Conservation (phyloP, 169 alveolate genomes). For the Eimeria maxima region DNA sequence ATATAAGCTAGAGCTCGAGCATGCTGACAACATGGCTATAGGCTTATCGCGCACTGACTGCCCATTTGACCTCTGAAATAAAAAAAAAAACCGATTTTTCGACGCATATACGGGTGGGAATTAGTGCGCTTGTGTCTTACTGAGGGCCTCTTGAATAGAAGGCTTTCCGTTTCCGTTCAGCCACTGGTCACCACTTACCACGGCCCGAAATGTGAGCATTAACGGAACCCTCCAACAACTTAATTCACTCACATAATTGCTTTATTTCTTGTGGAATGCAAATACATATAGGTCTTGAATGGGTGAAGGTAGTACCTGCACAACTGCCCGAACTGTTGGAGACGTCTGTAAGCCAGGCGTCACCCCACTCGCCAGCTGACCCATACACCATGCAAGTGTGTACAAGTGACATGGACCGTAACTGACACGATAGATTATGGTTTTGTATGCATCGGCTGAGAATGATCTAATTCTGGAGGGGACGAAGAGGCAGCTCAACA, state of each 20-base stretch:
- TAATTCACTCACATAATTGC: neutral
- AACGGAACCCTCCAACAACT: neutral
- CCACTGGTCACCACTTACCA: neutral
- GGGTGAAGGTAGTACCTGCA: neutral
- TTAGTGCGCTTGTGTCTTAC: neutral
- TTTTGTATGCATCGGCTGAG: neutral
- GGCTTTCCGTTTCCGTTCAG: neutral
- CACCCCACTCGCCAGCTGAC: constrained; percentile 65
- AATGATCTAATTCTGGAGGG: neutral
- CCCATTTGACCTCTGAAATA: neutral
- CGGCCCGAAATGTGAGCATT: neutral
- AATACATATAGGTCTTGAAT: neutral
- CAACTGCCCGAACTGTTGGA: constrained; percentile 51
- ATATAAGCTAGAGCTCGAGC: neutral
- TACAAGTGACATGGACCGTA: neutral
- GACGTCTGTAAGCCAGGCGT: constrained; percentile 65
- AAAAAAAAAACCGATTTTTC: no score
- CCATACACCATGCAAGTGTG: constrained; percentile 37
- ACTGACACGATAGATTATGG: constrained; percentile 44
- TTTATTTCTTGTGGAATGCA: neutral
- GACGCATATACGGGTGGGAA: no score
- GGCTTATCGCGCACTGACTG: neutral
- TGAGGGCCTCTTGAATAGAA: neutral
- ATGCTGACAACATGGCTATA: neutral
- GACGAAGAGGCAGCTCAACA: neutral